Evolutionary conservation across 495 filamentous ascomycete species (phyloP), one percentile per base, ranked within the genome.

Genomic region (Talaromyces stipitatus): DNA sequence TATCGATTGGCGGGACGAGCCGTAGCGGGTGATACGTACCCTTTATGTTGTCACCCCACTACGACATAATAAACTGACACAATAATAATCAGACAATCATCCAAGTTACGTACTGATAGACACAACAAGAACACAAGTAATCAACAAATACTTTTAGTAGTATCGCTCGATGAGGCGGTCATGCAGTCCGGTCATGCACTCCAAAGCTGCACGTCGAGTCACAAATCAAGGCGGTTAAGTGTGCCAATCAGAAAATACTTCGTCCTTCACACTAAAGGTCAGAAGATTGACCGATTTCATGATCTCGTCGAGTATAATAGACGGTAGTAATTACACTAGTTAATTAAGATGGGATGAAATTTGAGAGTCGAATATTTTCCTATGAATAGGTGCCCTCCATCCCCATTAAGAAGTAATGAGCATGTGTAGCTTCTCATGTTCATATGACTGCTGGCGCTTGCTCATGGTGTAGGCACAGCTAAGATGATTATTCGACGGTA

Each of bases 141-240:
- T n/a, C n/a, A 41, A 5, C 9, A 41, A 7, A 36, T 16, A 1
- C 14, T n/a, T 38, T 41, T 41, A 41, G 16, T 18, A 18, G n/a
- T 41, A n/a, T 41, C 18, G 9, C 16, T 29, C 16, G 16, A 20
- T 45, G 32, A 55, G 54, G 48, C 48, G 48, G 48, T 55, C 54
- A 55, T 55, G 54, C 54, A 41, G 36, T 30, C 33, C 24, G 54
- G 23, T 55, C 54, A 55, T 55, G 32, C 36, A 55, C 54, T 45
- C 27, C 26, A 18, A 24, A 48, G 32, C 33, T 38, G 29, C 29
- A 26, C 18, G 22, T 20, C 48, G 48, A 30, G 48, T 51, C 48
- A 51, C 48, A 51, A 51, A 30, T 30, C 48, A 30, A 16, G 48
- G 48, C 48, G n/a, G n/a, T 30, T 30, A 30, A 23, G 45, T n/a